Evolutionary conservation across 1,284 basidiomycete genomes (phyloP).

Genomic region (Cryptococcus maquisensis): DNA sequence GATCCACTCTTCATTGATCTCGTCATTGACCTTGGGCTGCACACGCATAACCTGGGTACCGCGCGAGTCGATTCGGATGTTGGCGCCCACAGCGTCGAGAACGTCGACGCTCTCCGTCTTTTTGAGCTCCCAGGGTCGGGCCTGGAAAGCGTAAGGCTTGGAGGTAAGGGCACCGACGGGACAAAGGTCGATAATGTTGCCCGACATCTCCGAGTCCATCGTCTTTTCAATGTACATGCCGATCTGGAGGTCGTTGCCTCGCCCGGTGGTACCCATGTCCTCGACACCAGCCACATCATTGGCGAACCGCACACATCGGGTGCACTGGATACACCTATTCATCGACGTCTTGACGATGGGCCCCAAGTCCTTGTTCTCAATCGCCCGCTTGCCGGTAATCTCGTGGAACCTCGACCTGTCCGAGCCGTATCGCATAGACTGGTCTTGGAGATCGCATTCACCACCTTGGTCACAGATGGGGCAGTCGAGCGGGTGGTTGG

Average conservation of each 20-base stretch:
- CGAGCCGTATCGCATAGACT: slow-evolving; percentile 98
- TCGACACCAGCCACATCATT: slow-evolving; percentile 99
- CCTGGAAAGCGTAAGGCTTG: slow-evolving; percentile 96
- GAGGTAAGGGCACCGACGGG: slow-evolving; percentile 93
- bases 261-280: slow-evolving; percentile 93
- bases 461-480: slow-evolving; percentile 98
- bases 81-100: slow-evolving; percentile 96
- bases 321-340: slow-evolving; percentile 99
- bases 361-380: slow-evolving; percentile 97
- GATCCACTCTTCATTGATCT: slow-evolving; percentile 99
- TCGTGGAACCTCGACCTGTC: slow-evolving; percentile 98
- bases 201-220: slow-evolving; percentile 95
- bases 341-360: slow-evolving; percentile 98
- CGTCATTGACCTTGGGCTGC: slow-evolving; percentile 93
- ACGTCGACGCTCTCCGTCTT: slow-evolving; percentile 97
- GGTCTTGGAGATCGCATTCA: slow-evolving; percentile 99
- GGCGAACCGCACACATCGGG: slow-evolving; percentile 96
- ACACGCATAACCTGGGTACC: slow-evolving; percentile 96
- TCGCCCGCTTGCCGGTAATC: slow-evolving; percentile 93
- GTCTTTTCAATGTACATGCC: slow-evolving; percentile 98
- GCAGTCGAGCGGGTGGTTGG: slow-evolving; percentile 97
- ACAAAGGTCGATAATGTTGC: slow-evolving; percentile 96
- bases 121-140: slow-evolving; percentile 98
- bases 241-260: slow-evolving; percentile 98
- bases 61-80: slow-evolving; percentile 94